A percentile compares a stretch with the other conserved stretches of the same genome.
phyloP scores from a whole-genome alignment of 2,329 filamentous ascomycete genomes.

The Drechslerella coelobrocha region DNA sequence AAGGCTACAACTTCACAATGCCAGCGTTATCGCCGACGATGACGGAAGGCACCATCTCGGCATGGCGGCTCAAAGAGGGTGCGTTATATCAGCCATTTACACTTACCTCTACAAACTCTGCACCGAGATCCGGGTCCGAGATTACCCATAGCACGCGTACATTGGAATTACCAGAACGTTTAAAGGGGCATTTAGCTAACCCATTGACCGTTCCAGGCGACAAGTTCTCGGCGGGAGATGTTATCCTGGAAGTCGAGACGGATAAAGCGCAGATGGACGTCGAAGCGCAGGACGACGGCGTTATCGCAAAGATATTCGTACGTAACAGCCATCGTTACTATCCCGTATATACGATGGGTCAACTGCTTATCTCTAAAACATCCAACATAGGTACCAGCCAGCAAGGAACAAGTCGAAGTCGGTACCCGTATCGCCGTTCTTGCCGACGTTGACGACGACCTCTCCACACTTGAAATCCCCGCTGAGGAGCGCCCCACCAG shows the following conservation, averaged over 20 bases:
- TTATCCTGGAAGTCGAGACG: slow-evolving; percentile 89
- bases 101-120: background rate
- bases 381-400: slow-evolving; percentile 58
- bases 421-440: slow-evolving; percentile 82
- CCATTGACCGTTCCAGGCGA: slow-evolving; percentile 68
- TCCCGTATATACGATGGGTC: slow-evolving; percentile 1
- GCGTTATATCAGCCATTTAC: slow-evolving; percentile 36
- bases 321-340: slow-evolving; percentile 15
- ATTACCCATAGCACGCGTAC: too few relatives aligned
- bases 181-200: too few relatives aligned
- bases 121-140: too few relatives aligned
- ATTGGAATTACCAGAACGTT: too few relatives aligned
- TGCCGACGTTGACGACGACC: slow-evolving; percentile 80
- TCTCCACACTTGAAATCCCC: slow-evolving; percentile 75
- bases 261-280: slow-evolving; percentile 96
- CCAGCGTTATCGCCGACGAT: slow-evolving; percentile 89
- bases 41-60: slow-evolving; percentile 88
- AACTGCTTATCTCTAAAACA: background rate
- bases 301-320: slow-evolving; percentile 80
- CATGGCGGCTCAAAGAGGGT: slow-evolving; percentile 85
- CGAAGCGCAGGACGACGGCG: slow-evolving; percentile 86
- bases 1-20: slow-evolving; percentile 88
- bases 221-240: slow-evolving; percentile 79
- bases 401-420: slow-evolving; percentile 77
- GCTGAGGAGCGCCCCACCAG: slow-evolving; percentile 61